These are phyloP conservation scores for Sporisorium graminicola DNA, from an alignment of 1,284 basidiomycete species.

Conservation along the genomic window DNA sequence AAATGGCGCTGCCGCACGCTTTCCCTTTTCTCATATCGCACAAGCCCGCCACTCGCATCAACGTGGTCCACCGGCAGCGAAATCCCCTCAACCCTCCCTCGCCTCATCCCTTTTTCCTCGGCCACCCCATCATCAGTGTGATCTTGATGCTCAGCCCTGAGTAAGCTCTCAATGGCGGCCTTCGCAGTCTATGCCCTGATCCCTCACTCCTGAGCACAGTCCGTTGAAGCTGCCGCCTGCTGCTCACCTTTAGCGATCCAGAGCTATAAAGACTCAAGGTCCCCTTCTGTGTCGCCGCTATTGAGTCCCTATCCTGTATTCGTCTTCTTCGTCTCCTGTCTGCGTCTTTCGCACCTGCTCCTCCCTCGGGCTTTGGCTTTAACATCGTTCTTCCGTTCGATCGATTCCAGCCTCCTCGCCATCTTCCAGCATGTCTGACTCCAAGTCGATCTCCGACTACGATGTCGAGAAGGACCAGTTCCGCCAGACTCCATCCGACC, in stretches of 20 bases:
- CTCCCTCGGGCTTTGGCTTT: conserved; percentile 14
- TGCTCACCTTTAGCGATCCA: too few relatives aligned
- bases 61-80: conserved; percentile 29
- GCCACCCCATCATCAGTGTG: background rate
- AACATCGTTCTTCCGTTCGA: conserved; percentile 19
- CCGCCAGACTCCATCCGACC: conserved; percentile 18
- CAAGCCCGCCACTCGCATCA: conserved; percentile 4
- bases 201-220: background rate
- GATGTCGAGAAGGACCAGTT: conserved; percentile 43
- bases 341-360: background rate
- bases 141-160: background rate
- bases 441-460: conserved; percentile 34
- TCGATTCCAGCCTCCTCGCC: conserved; percentile 13
- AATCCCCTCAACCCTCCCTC: conserved; percentile 43
- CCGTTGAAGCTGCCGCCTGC: background rate
- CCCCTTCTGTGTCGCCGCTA: too few relatives aligned
- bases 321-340: conserved; percentile 2
- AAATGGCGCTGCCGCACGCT: conserved; percentile 1
- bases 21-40: background rate
- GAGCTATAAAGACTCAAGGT: conserved; percentile 2
- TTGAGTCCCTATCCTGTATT: background rate
- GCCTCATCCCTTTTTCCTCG: background rate
- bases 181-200: conserved; percentile 1
- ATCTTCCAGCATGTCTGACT: conserved; percentile 29
- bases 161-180: background rate